phyloP scores from a whole-genome alignment of 257 asterid species.

The Pogostemon cablin region DNA sequence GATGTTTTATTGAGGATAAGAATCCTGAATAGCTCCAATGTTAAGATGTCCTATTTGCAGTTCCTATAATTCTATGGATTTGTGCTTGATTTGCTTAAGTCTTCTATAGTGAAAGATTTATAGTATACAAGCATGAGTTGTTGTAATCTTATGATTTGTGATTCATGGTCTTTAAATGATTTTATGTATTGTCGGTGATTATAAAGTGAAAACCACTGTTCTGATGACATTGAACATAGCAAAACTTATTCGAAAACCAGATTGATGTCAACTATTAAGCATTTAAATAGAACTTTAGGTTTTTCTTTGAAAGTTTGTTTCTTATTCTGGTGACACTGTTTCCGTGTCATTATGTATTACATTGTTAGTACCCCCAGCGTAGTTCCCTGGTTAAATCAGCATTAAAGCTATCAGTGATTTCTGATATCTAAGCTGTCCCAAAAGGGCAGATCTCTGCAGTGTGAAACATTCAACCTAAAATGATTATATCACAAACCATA shows the following conservation, averaged over 20 bases:
- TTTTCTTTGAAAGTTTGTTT: constrained; percentile 15
- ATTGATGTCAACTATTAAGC: neutral
- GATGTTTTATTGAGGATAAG: constrained; percentile 17
- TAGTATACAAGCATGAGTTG: neutral
- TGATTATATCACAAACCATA: constrained; percentile 21
- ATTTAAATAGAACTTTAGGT: neutral
- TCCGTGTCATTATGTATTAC: constrained; percentile 21
- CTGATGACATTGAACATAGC: constrained; percentile 21
- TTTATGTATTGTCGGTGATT: neutral
- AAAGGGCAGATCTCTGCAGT: constrained; percentile 14
- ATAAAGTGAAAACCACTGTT: neutral
- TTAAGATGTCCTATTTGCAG: constrained; percentile 23
- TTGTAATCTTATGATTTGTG: neutral
- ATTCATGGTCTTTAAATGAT: constrained; percentile 9
- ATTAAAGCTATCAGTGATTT: constrained; percentile 12
- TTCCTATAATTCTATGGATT: neutral
- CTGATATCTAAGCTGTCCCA: constrained; percentile 20
- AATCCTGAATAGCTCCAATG: constrained; percentile 12
- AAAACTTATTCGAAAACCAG: constrained; percentile 10
- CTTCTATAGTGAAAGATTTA: neutral
- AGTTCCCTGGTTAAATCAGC: constrained; percentile 24
- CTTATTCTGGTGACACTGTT: constrained; percentile 24
- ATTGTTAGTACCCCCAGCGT: neutral
- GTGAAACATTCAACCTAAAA: constrained; percentile 14
- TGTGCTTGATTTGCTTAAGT: constrained; percentile 25